phyloP scores from a whole-genome alignment of 768 basidiomycete species.

The Collybia mongolica region DNA sequence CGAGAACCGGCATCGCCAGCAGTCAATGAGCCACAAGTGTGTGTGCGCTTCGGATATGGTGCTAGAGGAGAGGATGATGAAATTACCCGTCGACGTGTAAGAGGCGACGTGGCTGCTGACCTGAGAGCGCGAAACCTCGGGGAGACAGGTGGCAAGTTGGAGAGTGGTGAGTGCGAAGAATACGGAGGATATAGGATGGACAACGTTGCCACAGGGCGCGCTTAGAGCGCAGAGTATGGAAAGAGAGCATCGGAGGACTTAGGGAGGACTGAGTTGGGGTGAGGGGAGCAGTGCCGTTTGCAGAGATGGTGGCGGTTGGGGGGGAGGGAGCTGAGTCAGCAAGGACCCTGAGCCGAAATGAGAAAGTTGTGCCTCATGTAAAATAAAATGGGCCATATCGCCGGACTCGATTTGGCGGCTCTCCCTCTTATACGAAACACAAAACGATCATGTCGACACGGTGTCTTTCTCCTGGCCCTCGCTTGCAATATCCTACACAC shows the following conservation, averaged over 20 bases:
- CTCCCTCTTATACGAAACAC: slow-evolving; percentile 19
- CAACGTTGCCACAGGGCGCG: slow-evolving; percentile 1
- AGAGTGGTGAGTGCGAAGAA: not conserved
- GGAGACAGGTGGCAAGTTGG: not conserved
- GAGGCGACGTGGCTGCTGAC: slow-evolving; percentile 27
- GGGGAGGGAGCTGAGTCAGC: slow-evolving; percentile 7
- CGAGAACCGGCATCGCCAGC: slow-evolving; percentile 46
- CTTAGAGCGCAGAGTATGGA: slow-evolving; percentile 7
- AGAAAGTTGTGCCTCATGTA: slow-evolving; percentile 15
- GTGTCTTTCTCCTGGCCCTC: slow-evolving; percentile 15
- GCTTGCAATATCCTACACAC: slow-evolving; percentile 22
- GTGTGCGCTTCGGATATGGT: slow-evolving; percentile 61
- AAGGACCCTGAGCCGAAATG: not conserved
- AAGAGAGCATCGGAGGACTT: slow-evolving; percentile 9
- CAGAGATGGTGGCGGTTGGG: not conserved
- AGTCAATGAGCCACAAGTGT: slow-evolving; percentile 60
- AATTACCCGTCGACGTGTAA: slow-evolving; percentile 11
- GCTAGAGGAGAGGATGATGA: slow-evolving; percentile 33
- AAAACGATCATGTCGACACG: slow-evolving; percentile 22
- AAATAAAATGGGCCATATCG: slow-evolving; percentile 6
- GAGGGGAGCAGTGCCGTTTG: not conserved
- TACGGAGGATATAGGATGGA: not conserved
- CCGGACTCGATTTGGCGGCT: slow-evolving; percentile 7
- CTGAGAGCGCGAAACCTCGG: slow-evolving; percentile 25
- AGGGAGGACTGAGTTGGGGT: too few relatives aligned